Base-by-base conservation (phyloP, 192 early-diverging fungal genomes). In the Jimgerdemannia lactiflua region DNA sequence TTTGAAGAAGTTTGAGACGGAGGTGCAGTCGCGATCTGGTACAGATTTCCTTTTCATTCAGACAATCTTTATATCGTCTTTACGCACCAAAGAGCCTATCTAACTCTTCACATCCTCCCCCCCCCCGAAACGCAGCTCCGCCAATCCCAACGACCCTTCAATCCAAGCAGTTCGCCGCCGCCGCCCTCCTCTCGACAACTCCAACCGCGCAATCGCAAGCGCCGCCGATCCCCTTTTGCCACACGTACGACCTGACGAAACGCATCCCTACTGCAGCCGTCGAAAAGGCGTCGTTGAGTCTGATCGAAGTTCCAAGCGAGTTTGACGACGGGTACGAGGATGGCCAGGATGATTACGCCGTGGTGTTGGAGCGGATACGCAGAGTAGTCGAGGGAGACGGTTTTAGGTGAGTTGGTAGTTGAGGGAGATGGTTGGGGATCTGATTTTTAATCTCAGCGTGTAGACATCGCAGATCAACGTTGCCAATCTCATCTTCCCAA, bases 201-300 rank as follows among this genome's bases (percentile, higher is more conserved):
- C 49, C 49, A 14, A 59, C 49, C 14, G 0, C 49, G 49, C 49
- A 59, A 59, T 59, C 49, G 11, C 49, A 54, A 11, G 11, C 49
- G 4, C 49, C 4, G 49, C 85, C 85, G 49, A 71, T 79, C 14
- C 88, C 92, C 7, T 97, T 90, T 77, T 95, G 94, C 75, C 88
- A 92, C 72, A 87, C 82, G 11, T 98, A 96, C 84, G 96, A 98
- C 78, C 82, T 98, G 11, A 95, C 95, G 9, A 91, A 92, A 65
- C 83, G 86, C 20, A 94, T 96, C 40, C 85, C 90, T 1, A 76
- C 84, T n/a, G 76, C 73, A 6, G 78, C 83, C 0, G 70, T 96
- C 3, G 89, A 93, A 39, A 71, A 77, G 3, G 91, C 93, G 2
- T 78, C 82, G 9, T 73, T 84, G 3, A 84, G 81, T 9, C 74